phyloP scores from a whole-genome alignment of 2,329 filamentous ascomycete species.

The Rachicladosporium sp. region DNA sequence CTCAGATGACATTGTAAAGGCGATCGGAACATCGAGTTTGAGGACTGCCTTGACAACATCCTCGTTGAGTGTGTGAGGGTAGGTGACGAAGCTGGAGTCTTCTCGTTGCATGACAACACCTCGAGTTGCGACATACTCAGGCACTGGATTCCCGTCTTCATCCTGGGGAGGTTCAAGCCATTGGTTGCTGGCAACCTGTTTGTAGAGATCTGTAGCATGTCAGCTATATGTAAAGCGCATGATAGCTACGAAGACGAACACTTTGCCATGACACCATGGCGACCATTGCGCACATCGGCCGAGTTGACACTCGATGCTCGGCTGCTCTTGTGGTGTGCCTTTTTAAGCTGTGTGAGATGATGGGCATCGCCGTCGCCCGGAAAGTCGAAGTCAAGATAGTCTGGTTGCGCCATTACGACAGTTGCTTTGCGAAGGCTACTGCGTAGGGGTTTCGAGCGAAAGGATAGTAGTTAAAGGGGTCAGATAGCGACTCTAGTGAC shows the following conservation, averaged over 20 bases:
- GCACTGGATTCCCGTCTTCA: conserved; percentile 3
- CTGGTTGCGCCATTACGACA: too few relatives aligned
- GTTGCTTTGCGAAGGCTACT: too few relatives aligned
- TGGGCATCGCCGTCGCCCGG: not conserved
- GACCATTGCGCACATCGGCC: conserved; percentile 4
- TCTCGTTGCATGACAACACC: conserved; percentile 6
- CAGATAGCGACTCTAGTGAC: too few relatives aligned
- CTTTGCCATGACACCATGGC: conserved; percentile 6
- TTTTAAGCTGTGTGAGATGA: conserved; percentile 1
- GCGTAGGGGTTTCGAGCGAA: too few relatives aligned
- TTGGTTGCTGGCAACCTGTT: conserved; percentile 4
- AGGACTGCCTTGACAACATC: conserved; percentile 5
- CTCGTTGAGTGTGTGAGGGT: conserved; percentile 4
- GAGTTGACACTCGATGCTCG: conserved; percentile 5
- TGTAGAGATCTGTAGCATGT: conserved; percentile 2
- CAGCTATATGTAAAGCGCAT: not conserved
- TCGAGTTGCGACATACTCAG: conserved; percentile 3
- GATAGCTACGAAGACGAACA: not conserved
- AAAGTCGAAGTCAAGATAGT: conserved; percentile 1
- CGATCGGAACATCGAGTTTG: conserved; percentile 5
- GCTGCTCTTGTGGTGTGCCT: conserved; percentile 2
- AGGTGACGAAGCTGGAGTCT: conserved; percentile 5
- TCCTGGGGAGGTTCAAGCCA: conserved; percentile 5
- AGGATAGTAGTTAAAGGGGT: too few relatives aligned
- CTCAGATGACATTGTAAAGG: conserved; percentile 6